Conservation (phyloP, 1,139 yeast genomes). For the Debaryomyces udenii region DNA sequence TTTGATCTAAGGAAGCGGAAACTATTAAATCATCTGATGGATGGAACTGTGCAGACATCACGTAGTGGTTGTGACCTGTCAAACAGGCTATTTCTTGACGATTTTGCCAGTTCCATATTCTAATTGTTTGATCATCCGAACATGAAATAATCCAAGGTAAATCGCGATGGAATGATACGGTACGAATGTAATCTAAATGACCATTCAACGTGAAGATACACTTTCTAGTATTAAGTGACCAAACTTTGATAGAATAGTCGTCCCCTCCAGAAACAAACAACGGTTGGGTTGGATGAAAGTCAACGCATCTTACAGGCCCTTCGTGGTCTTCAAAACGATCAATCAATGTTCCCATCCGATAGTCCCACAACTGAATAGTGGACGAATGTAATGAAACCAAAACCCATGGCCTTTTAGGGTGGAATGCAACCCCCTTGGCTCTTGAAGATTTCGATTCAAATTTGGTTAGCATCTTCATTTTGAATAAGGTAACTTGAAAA, state of each 20-base stretch:
- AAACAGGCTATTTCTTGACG: slow-evolving; percentile 96
- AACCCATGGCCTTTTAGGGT: slow-evolving; percentile 96
- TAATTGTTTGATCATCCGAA: slow-evolving; percentile 96
- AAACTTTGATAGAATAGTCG: slow-evolving; percentile 91
- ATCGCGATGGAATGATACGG: slow-evolving; percentile 93
- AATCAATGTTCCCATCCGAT: slow-evolving; percentile 97
- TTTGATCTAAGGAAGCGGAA: slow-evolving; percentile 94
- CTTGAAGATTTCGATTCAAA: slow-evolving; percentile 98
- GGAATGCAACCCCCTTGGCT: slow-evolving; percentile 98
- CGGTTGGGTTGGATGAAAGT: slow-evolving; percentile 97
- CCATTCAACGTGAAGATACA: slow-evolving; percentile 90
- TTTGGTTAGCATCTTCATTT: slow-evolving; percentile 96
- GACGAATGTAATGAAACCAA: slow-evolving; percentile 93
- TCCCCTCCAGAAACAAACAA: slow-evolving; percentile 97
- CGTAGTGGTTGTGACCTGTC: slow-evolving; percentile 98
- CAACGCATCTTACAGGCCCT: slow-evolving; percentile 95
- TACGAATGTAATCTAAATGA: slow-evolving; percentile 93
- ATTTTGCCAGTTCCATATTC: slow-evolving; percentile 99
- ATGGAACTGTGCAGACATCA: slow-evolving; percentile 97
- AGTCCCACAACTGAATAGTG: slow-evolving; percentile 97
- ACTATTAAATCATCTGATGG: slow-evolving; percentile 94
- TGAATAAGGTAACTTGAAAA: slow-evolving; percentile 20
- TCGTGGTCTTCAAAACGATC: slow-evolving; percentile 98
- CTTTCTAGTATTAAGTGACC: slow-evolving; percentile 92
- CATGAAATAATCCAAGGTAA: slow-evolving; percentile 97